These are phyloP conservation scores for Erythrobasidium yunnanense DNA, from an alignment of 768 basidiomycete genomes.

Conservation along the genomic window DNA sequence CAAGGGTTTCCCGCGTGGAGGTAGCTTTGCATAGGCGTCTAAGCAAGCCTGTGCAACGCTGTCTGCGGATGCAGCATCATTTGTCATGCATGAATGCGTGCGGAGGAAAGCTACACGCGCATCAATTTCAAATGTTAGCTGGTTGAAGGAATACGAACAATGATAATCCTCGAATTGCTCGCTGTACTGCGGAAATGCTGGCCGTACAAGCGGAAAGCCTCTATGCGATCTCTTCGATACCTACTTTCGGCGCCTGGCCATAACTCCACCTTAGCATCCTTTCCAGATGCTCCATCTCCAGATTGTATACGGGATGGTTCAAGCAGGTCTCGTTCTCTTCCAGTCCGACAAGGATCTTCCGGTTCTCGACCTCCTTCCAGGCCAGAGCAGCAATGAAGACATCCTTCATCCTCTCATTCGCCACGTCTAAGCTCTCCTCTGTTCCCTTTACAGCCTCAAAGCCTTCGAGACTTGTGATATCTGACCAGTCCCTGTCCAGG, in stretches of 20 bases:
- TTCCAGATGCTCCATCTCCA: neutral
- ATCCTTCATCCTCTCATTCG: constrained; percentile 44
- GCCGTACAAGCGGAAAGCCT: neutral
- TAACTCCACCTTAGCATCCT: constrained; percentile 24
- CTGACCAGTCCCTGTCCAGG: constrained; percentile 36
- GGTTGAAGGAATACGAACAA: too few relatives aligned
- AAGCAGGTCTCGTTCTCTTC: constrained; percentile 39
- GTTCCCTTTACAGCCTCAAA: constrained; percentile 25
- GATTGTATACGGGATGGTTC: constrained; percentile 6
- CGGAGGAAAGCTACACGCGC: too few relatives aligned
- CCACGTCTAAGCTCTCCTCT: constrained; percentile 39
- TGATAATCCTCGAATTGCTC: too few relatives aligned
- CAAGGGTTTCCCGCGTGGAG: constrained; percentile 39
- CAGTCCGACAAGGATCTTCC: constrained; percentile 54
- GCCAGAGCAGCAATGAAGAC: constrained; percentile 52
- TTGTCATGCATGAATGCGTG: too few relatives aligned
- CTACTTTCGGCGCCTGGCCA: constrained; percentile 13
- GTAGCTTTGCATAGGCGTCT: constrained; percentile 35
- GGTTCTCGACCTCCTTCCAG: constrained; percentile 59
- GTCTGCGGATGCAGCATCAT: constrained; percentile 29
- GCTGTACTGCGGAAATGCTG: too few relatives aligned
- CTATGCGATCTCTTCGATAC: constrained; percentile 3
- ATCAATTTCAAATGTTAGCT: too few relatives aligned
- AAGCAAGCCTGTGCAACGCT: constrained; percentile 34
- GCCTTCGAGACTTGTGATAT: constrained; percentile 24